A percentile compares a stretch with the other conserved stretches of the same genome.
Evolutionary conservation across 2,329 filamentous ascomycete species (phyloP).

Genomic region (Nannizzia gypsea): DNA sequence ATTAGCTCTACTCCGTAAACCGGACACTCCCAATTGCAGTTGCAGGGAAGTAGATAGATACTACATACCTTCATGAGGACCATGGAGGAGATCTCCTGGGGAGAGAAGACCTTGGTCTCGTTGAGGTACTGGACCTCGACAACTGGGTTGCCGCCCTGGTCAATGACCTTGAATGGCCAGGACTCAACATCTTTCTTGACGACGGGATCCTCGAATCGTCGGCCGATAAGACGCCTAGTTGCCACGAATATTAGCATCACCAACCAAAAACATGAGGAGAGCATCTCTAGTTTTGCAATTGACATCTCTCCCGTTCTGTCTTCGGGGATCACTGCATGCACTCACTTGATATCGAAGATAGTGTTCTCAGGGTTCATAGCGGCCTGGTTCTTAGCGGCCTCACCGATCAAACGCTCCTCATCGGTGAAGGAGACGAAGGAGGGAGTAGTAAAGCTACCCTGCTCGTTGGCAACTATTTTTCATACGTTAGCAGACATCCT

Average conservation of each 20-base stretch:
- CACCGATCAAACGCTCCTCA: constrained; percentile 97
- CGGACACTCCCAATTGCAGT: neutral
- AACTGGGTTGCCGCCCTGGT: constrained; percentile 75
- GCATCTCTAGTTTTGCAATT: neutral
- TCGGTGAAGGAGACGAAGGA: constrained; percentile 99
- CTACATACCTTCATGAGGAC: constrained; percentile 80
- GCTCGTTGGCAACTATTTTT: constrained; percentile 79
- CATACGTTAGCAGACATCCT: constrained; percentile 16
- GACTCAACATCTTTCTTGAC: constrained; percentile 99
- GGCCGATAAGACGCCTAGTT: constrained; percentile 84
- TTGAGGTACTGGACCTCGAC: constrained; percentile 93
- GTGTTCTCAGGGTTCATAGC: constrained; percentile 99
- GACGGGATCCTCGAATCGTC: constrained; percentile 84
- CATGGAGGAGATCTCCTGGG: constrained; percentile 99
- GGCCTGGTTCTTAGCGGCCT: constrained; percentile 99
- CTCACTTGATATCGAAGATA: constrained; percentile 97
- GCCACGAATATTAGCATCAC: constrained; percentile 2
- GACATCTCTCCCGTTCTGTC: neutral
- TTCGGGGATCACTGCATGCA: constrained; percentile 15
- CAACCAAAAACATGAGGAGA: neutral
- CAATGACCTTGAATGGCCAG: constrained; percentile 98
- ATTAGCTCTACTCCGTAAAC: neutral
- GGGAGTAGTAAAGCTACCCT: constrained; percentile 97
- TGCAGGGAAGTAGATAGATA: neutral
- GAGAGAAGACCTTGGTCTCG: constrained; percentile 90